phyloP scores from a whole-genome alignment of 2,329 filamentous ascomycete genomes.

The Parasarocladium wereldwijsianum region DNA sequence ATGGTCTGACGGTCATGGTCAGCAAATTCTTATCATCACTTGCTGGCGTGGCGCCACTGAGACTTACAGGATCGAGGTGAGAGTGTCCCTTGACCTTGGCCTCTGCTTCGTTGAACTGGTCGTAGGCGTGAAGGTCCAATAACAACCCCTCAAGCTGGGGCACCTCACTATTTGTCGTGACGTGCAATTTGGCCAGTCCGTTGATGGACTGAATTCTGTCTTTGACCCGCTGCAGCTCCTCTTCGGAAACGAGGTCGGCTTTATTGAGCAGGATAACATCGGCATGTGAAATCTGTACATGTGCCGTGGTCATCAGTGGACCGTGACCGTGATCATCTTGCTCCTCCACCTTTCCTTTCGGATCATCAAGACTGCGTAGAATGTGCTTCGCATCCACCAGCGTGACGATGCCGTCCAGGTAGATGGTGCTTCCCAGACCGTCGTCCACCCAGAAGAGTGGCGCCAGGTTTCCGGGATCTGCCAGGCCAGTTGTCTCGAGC shows the following conservation, averaged over 20 bases:
- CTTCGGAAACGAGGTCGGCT: constrained; percentile 60
- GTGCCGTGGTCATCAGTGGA: constrained; percentile 74
- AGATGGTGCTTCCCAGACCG: constrained; percentile 86
- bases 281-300: constrained; percentile 92
- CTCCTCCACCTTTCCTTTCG: constrained; percentile 35
- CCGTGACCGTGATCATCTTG: constrained; percentile 39
- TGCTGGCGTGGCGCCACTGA: background rate
- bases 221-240: constrained; percentile 55
- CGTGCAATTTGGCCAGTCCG: constrained; percentile 67
- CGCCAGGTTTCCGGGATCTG: constrained; percentile 89
- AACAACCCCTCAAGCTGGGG: constrained; percentile 74
- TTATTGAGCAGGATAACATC: constrained; percentile 96
- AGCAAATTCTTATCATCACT: constrained; percentile 1
- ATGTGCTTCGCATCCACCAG: constrained; percentile 94
- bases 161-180: constrained; percentile 67
- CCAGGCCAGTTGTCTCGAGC: constrained; percentile 87
- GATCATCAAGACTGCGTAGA: constrained; percentile 64
- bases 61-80: constrained; percentile 69
- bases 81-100: constrained; percentile 68
- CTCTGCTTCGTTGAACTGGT: constrained; percentile 61
- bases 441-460: constrained; percentile 98
- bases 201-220: constrained; percentile 75
- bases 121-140: constrained; percentile 85
- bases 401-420: constrained; percentile 91
- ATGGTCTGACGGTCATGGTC: constrained; percentile 50